Conservation (phyloP, 1,139 yeast genomes). For the Pichia sorboxylosa region DNA sequence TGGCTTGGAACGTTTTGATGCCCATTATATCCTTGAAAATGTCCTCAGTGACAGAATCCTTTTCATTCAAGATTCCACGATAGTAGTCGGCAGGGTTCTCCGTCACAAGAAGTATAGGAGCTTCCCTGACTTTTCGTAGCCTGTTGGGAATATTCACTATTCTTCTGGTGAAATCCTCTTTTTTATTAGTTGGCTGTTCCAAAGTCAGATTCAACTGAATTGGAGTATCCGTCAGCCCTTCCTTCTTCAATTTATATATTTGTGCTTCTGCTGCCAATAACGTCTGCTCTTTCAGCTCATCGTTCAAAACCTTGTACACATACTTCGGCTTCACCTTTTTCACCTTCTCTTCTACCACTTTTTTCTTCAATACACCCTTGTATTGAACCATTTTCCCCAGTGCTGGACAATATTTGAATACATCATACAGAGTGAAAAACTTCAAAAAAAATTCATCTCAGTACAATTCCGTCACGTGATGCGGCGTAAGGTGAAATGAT, state of each 20-base stretch:
- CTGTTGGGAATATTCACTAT: conserved; percentile 50
- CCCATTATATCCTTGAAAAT: conserved; percentile 46
- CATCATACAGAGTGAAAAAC: too few species aligned
- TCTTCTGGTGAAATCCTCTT: conserved; percentile 52
- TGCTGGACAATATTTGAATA: too few species aligned
- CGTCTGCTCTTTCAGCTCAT: conserved; percentile 3
- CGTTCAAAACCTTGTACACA: conserved; percentile 3
- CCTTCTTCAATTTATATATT: conserved; percentile 11
- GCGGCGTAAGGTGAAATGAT: too few species aligned
- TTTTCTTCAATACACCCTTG: conserved; percentile 6
- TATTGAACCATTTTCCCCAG: background rate
- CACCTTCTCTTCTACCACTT: background rate
- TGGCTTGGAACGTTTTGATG: conserved; percentile 40
- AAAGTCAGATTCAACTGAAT: conserved; percentile 46
- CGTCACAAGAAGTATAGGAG: conserved; percentile 47
- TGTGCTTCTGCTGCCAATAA: conserved; percentile 13
- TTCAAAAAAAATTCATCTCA: too few species aligned
- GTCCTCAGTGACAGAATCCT: conserved; percentile 46
- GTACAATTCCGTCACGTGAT: too few species aligned
- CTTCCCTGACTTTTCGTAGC: conserved; percentile 34
- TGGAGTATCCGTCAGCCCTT: conserved; percentile 20
- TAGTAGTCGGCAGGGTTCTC: conserved; percentile 56
- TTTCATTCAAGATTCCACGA: conserved; percentile 33
- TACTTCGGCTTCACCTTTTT: conserved; percentile 5
- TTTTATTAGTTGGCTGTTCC: conserved; percentile 33